Percentiles rank a stretch among this genome's conserved stretches.
Evolutionary conservation across 2,329 filamentous ascomycete species (phyloP).

Genomic region (Akanthomyces uredinophilus): DNA sequence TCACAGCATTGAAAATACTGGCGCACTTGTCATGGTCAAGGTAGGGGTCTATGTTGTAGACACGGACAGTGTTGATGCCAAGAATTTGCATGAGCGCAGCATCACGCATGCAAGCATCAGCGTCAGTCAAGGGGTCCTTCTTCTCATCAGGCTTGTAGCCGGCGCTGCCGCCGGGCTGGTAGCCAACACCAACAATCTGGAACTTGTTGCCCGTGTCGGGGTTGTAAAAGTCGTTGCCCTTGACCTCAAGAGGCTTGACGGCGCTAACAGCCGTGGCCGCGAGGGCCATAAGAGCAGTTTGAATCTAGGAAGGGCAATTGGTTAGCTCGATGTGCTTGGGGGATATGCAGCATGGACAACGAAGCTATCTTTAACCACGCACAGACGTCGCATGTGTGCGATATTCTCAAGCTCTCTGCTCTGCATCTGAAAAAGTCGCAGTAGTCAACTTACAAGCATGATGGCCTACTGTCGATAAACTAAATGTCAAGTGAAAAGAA

Average conservation of each 20-base stretch:
- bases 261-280: slow-evolving; percentile 50
- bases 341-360: neutral
- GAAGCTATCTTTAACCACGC: neutral
- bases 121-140: slow-evolving; percentile 56
- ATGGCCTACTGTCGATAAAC: neutral
- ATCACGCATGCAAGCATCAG: slow-evolving; percentile 55
- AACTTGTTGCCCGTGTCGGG: slow-evolving; percentile 53
- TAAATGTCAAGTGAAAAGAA: neutral
- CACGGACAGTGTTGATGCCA: slow-evolving; percentile 62
- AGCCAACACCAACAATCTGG: slow-evolving; percentile 63
- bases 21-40: slow-evolving; percentile 63
- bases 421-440: neutral
- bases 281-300: slow-evolving; percentile 46
- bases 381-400: neutral
- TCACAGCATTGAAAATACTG: slow-evolving; percentile 59
- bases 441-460: slow-evolving; percentile 15
- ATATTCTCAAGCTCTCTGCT: neutral
- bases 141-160: slow-evolving; percentile 52
- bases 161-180: slow-evolving; percentile 62
- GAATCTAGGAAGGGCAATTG: slow-evolving; percentile 24
- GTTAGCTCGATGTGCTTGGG: slow-evolving; percentile 15
- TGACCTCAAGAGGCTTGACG: slow-evolving; percentile 51
- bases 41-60: slow-evolving; percentile 63
- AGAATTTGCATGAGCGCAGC: slow-evolving; percentile 60
- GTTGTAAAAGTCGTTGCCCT: slow-evolving; percentile 57